Conservation (phyloP, 2,329 filamentous ascomycete genomes). For the Paradendryphiella salina region DNA sequence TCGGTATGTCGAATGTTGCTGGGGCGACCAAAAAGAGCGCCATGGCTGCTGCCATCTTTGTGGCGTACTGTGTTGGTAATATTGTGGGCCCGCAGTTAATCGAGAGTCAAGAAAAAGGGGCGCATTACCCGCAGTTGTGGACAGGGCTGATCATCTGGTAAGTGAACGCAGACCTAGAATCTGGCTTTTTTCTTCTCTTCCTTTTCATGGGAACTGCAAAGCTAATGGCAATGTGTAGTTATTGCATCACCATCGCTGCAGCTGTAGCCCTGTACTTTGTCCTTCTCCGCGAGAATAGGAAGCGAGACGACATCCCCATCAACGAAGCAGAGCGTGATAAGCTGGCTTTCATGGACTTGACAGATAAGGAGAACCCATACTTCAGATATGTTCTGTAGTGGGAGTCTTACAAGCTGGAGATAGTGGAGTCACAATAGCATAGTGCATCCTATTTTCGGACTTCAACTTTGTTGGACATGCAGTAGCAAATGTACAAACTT, state of each 20-base stretch:
- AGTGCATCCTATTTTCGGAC: no score
- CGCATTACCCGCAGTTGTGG: constrained; percentile 75
- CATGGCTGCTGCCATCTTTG: constrained; percentile 73
- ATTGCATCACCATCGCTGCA: constrained; percentile 67
- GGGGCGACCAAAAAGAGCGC: constrained; percentile 79
- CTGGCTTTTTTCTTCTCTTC: neutral
- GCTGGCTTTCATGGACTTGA: constrained; percentile 55
- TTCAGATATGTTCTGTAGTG: constrained; percentile 57
- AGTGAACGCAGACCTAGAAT: constrained; percentile 11
- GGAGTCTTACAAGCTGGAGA: no score
- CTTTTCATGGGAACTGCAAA: neutral
- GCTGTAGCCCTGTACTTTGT: constrained; percentile 62
- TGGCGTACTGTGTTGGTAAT: constrained; percentile 75
- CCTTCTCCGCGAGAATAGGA: constrained; percentile 54
- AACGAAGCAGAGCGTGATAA: constrained; percentile 62
- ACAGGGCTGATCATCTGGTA: constrained; percentile 66
- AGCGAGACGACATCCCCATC: constrained; percentile 54
- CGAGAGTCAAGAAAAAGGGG: constrained; percentile 63
- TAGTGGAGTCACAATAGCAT: neutral
- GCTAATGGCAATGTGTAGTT: constrained; percentile 45
- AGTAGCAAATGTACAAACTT: no score
- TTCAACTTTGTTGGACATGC: no score
- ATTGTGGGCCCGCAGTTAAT: constrained; percentile 76
- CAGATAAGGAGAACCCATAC: constrained; percentile 61
- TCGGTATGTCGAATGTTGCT: constrained; percentile 69